phyloP scores from a whole-genome alignment of 768 basidiomycete genomes.

The Calvatia gigantea region DNA sequence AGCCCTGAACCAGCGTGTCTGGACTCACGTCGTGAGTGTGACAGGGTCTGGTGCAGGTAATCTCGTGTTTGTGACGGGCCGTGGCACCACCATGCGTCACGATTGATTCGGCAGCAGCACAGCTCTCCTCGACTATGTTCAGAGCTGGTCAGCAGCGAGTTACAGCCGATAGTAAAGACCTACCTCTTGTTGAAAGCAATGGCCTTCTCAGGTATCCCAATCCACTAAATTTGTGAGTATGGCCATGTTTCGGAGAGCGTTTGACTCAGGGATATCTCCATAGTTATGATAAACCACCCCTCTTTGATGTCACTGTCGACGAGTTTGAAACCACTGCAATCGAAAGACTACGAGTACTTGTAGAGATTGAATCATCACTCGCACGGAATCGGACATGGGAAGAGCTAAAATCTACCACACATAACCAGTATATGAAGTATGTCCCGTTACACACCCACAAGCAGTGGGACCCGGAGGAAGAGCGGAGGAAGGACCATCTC shows the following conservation, averaged over 20 bases:
- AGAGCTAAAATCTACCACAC: constrained; percentile 66
- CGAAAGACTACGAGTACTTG: constrained; percentile 80
- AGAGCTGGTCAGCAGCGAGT: constrained; percentile 28
- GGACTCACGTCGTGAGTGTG: not conserved
- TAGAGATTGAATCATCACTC: constrained; percentile 87
- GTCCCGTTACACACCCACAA: constrained; percentile 61
- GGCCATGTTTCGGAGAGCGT: not conserved
- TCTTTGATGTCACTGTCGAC: constrained; percentile 87
- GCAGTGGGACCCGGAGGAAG: constrained; percentile 45
- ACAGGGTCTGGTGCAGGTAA: not conserved
- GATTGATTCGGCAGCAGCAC: not conserved
- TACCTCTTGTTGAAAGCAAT: constrained; percentile 26
- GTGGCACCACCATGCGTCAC: not conserved
- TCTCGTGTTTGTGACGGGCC: constrained; percentile 13
- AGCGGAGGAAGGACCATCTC: constrained; percentile 81
- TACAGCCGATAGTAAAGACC: constrained; percentile 18
- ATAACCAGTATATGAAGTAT: constrained; percentile 66
- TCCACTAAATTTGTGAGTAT: constrained; percentile 75
- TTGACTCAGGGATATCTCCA: constrained; percentile 6
- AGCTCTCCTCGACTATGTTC: constrained; percentile 26
- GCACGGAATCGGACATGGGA: constrained; percentile 81
- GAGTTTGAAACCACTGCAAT: constrained; percentile 93
- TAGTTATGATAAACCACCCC: constrained; percentile 86
- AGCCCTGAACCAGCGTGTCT: not conserved
- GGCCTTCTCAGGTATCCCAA: constrained; percentile 50